Base-by-base conservation (phyloP, 2,329 filamentous ascomycete genomes). In the Nemania sp. region DNA sequence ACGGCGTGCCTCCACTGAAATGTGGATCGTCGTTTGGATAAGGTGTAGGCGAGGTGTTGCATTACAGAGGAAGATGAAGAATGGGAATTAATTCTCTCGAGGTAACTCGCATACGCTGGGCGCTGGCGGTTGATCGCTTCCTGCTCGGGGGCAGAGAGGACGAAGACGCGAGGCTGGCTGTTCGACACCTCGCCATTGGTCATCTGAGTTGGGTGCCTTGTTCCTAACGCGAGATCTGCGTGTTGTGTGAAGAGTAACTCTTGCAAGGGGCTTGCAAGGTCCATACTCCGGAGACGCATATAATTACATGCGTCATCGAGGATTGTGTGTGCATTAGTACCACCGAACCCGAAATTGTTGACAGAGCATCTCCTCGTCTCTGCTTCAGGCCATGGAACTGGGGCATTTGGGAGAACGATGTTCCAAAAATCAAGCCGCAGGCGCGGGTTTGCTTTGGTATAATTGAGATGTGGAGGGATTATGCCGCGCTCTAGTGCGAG, bases 391-490 rank as follows among this genome's bases (percentile, higher is more conserved):
- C 64, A 66, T 4, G 58, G 57, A 13, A 53, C 24, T 10, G 35
- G 32, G 11, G 22, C 24, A 24, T 2, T 58, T 2, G 68, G 60
- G 47, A 79, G 70, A 43, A 64, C 52, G 1, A 76, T 67, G 18
- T 75, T 70, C 58, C 73, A 71, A 6, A 70, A 70, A 5, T 73
- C 66, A 0, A 68, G 62, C 10, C 73, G 70, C 18, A 78, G 72
- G 2, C 70, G 67, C 2, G 74, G 72, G 49, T 77, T 79, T 3
- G 70, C 59, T 43, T 71, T 74, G 24, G 72, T 64, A 29, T 79
- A 75, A 22, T 72, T 69, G 2, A 75, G 56, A 24, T 74, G 77
- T 0, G 75, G 74, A 0, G 77, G 76, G 29, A 81, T 78, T 0
- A 71, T 61, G 4, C 73, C 73, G 26, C 76, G 70, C 49, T 79